Evolutionary conservation across 2,329 filamentous ascomycete species (phyloP).

Genomic region (Immersiporthe knoxdaviesiana): DNA sequence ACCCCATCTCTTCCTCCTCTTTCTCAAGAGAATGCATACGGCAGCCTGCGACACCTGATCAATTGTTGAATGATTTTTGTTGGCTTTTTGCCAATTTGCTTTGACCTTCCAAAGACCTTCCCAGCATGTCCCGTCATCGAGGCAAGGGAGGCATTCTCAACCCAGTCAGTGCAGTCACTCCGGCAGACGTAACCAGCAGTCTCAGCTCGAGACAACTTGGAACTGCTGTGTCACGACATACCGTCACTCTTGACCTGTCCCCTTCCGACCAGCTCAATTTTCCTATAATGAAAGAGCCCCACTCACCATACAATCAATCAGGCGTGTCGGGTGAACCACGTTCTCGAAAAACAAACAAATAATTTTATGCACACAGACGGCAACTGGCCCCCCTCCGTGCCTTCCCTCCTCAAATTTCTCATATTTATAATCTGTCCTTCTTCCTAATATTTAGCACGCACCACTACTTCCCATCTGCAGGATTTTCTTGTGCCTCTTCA

Average conservation of each 20-base stretch:
- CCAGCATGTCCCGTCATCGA: not conserved
- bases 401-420: not conserved
- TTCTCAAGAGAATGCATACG: not conserved
- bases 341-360: not conserved
- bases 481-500: not conserved
- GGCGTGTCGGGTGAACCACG: not conserved
- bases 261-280: not conserved
- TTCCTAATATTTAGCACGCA: not conserved
- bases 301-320: not conserved
- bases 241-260: not conserved
- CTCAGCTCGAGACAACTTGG: constrained; percentile 1
- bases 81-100: not conserved
- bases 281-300: not conserved
- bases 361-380: not conserved
- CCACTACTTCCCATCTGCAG: not conserved
- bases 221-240: not conserved
- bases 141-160: not conserved
- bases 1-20: not conserved
- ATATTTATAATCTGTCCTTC: not conserved
- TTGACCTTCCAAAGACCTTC: not conserved
- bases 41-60: not conserved
- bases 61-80: too few species aligned
- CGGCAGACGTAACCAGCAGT: not conserved
- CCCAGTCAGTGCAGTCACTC: not conserved
- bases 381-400: not conserved